Evolutionary conservation across 2,329 filamentous ascomycete genomes (phyloP), one percentile per base, ranked within the genome.

Genomic region (Aspergillus sp.): DNA sequence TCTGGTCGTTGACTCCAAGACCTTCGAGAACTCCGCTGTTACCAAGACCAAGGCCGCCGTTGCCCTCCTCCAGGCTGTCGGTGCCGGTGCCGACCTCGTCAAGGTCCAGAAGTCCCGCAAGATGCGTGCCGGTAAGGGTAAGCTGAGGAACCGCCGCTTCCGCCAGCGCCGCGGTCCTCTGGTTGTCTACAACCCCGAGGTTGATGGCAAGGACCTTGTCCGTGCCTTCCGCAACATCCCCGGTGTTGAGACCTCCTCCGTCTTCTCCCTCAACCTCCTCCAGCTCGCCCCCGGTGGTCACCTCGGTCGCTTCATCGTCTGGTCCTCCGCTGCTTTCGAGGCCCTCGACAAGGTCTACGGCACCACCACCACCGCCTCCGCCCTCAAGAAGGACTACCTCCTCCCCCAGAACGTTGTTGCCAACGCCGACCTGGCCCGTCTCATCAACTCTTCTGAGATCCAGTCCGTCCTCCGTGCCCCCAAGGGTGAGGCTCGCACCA

Each of bases 401-500:
- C 89, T 99, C 72, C 95, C 95, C 69, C 90, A 90, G 76, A 93
- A 94, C 85, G 81, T 96, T 72, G 91, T 99, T 79, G 87, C 90
- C 76, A 94, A 99, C 87, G 88, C 95, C 78, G 95, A 99, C 78
- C 89, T 99, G 74, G 88, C 88, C 84, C 95, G 96, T 82, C 88
- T 99, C 78, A 99, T 99, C 90, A 99, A 99, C 92, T 94, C 90
- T 77, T 92, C 91, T 76, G 95, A 99, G 85, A 90, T 98, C 81
- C 95, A 99, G 89, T 91, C 89, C 81, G 94, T 97, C 62, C 88
- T 99, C 76, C 89, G 91, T 74, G 92, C 90, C 65, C 92, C 93
- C 81, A 95, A 93, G 87, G 95, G 95, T 74, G 88, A 90, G 72
- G 88, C 92, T 77, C 83, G 88, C 78, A 96, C 92, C 82, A 97